A percentile compares a stretch with the other conserved stretches of the same genome.
These are phyloP conservation scores for Xylariaceae sp. DNA, from an alignment of 2,329 filamentous ascomycete species.

Conservation along the genomic window DNA sequence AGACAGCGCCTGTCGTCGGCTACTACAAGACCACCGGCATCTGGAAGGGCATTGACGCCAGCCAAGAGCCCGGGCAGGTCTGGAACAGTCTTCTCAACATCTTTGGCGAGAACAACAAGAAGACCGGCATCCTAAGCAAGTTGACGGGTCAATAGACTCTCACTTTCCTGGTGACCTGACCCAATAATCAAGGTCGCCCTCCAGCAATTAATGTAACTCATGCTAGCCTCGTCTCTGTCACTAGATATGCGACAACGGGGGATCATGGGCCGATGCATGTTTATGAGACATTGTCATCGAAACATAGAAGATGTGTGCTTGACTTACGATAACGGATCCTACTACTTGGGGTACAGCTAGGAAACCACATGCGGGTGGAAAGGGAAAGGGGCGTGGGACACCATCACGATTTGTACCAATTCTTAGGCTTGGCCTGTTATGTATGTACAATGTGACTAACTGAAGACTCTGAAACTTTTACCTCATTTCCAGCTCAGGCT, in stretches of 20 bases:
- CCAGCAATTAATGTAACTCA: not conserved
- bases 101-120: slow-evolving; percentile 71
- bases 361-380: slow-evolving; percentile 9
- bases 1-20: slow-evolving; percentile 89
- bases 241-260: not conserved
- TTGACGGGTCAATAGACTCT: slow-evolving; percentile 41
- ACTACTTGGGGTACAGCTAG: slow-evolving; percentile 16
- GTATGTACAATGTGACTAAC: slow-evolving; percentile 31
- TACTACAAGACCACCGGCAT: slow-evolving; percentile 99
- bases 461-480: slow-evolving; percentile 2
- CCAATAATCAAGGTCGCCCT: not conserved
- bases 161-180: not conserved
- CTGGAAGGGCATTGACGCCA: slow-evolving; percentile 94
- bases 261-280: not conserved
- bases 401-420: slow-evolving; percentile 25
- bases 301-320: slow-evolving; percentile 12
- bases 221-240: not conserved
- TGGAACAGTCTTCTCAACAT: slow-evolving; percentile 92
- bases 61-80: slow-evolving; percentile 92
- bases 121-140: slow-evolving; percentile 53
- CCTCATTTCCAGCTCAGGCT: too few relatives aligned
- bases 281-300: slow-evolving; percentile 11
- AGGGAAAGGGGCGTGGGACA: slow-evolving; percentile 5
- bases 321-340: slow-evolving; percentile 4
- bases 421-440: slow-evolving; percentile 12